phyloP scores from a whole-genome alignment of 2,329 filamentous ascomycete species.

The Talaromyces sp. region DNA sequence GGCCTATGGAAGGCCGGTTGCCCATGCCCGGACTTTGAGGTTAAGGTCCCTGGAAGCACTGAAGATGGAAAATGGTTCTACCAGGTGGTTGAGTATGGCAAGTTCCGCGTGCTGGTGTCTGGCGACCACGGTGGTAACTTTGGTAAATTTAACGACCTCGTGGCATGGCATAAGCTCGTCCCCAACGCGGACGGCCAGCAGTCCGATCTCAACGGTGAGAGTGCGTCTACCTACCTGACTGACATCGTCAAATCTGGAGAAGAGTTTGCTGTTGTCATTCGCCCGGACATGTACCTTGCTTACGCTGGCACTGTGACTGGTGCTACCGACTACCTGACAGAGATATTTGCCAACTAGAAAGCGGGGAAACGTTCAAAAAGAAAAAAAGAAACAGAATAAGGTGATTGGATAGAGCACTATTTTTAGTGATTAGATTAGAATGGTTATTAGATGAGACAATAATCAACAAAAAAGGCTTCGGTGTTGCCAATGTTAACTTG shows the following conservation, averaged over 20 bases:
- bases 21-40: background rate
- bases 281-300: constrained; percentile 6
- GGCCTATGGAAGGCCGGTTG: background rate
- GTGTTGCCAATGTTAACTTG: background rate
- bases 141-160: background rate
- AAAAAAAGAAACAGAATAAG: background rate
- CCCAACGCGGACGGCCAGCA: background rate
- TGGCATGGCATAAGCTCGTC: background rate
- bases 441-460: background rate
- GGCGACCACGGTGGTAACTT: background rate
- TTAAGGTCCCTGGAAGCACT: background rate
- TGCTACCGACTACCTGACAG: constrained; percentile 2
- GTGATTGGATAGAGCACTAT: background rate
- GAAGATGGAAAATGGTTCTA: background rate
- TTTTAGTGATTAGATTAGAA: background rate
- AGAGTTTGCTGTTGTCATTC: constrained; percentile 2
- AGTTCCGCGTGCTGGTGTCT: background rate
- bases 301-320: constrained; percentile 5
- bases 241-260: background rate
- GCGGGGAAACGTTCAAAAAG: background rate
- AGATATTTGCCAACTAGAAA: constrained; percentile 4
- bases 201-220: background rate
- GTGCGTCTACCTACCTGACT: background rate
- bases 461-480: background rate
- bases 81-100: background rate